Evolutionary conservation across 495 filamentous ascomycete species (phyloP).

Genomic region (Pyronema domesticum): DNA sequence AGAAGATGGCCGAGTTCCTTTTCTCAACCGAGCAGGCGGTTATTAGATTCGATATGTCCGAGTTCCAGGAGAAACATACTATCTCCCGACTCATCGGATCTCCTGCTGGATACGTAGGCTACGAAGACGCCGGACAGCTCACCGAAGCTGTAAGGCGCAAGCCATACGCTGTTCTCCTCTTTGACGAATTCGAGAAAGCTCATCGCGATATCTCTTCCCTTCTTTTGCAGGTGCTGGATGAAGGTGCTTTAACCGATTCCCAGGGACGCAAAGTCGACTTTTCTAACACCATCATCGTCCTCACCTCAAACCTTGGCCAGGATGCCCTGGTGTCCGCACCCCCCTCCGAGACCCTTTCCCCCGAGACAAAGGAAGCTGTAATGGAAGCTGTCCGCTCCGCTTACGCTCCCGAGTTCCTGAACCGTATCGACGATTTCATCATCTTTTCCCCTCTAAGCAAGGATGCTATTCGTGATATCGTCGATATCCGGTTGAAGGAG

Average conservation of each 20-base stretch:
- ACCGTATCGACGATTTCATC: conserved; percentile 93
- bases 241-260: conserved; percentile 86
- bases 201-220: conserved; percentile 87
- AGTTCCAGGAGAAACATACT: conserved; percentile 95
- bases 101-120: conserved; percentile 87
- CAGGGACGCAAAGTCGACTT: conserved; percentile 96
- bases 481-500: conserved; percentile 78
- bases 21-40: conserved; percentile 86
- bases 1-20: conserved; percentile 81
- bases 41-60: conserved; percentile 89
- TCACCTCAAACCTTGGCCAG: conserved; percentile 84
- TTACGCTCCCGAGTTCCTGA: conserved; percentile 89
- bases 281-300: conserved; percentile 84
- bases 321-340: conserved; percentile 53
- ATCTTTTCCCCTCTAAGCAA: conserved; percentile 71
- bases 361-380: conserved; percentile 53
- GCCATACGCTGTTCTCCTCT: conserved; percentile 84
- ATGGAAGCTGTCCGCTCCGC: conserved; percentile 66
- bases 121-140: conserved; percentile 90
- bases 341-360: conserved; percentile 31
- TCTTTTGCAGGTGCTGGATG: conserved; percentile 89
- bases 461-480: conserved; percentile 71
- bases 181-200: conserved; percentile 96
- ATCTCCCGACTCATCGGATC: conserved; percentile 82
- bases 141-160: conserved; percentile 91